These are phyloP conservation scores for Panaeolus cyanescens DNA, from an alignment of 768 basidiomycete species.

Conservation along the genomic window DNA sequence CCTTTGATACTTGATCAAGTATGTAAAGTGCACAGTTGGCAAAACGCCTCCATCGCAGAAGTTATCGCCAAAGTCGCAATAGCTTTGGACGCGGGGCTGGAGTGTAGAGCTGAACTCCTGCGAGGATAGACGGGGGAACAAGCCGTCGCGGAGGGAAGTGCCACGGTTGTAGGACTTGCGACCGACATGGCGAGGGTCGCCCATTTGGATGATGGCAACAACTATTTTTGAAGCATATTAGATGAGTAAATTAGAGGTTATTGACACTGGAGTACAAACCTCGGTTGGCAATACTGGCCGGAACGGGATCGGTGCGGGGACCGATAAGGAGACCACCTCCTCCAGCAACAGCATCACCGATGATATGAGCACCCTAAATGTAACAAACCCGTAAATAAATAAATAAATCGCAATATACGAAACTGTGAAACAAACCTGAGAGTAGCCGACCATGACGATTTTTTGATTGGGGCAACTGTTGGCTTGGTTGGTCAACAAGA, in stretches of 20 bases:
- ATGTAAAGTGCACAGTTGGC: neutral
- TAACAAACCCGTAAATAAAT: neutral
- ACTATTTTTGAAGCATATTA: conserved; percentile 7
- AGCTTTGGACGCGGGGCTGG: conserved; percentile 15
- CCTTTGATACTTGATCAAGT: conserved; percentile 24
- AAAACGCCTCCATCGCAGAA: conserved; percentile 18
- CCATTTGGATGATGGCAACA: conserved; percentile 20
- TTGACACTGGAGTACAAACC: neutral
- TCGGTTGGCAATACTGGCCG: conserved; percentile 15
- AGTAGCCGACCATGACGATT: conserved; percentile 26
- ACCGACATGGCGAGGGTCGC: conserved; percentile 14
- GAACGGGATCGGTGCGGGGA: conserved; percentile 18
- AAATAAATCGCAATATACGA: neutral
- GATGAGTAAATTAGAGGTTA: neutral
- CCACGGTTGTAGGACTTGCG: conserved; percentile 27
- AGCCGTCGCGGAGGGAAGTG: conserved; percentile 17
- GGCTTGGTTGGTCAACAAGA: conserved; percentile 19
- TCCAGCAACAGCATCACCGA: conserved; percentile 21
- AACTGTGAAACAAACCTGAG: conserved; percentile 10
- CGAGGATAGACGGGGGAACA: conserved; percentile 21
- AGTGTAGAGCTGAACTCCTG: conserved; percentile 22
- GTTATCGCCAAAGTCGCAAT: conserved; percentile 23
- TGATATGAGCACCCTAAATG: conserved; percentile 24
- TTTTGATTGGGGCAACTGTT: conserved; percentile 22
- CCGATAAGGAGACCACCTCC: conserved; percentile 19